These are phyloP conservation scores for Capsicum rhomboideum DNA, from an alignment of 257 asterid genomes.

Conservation along the genomic window DNA sequence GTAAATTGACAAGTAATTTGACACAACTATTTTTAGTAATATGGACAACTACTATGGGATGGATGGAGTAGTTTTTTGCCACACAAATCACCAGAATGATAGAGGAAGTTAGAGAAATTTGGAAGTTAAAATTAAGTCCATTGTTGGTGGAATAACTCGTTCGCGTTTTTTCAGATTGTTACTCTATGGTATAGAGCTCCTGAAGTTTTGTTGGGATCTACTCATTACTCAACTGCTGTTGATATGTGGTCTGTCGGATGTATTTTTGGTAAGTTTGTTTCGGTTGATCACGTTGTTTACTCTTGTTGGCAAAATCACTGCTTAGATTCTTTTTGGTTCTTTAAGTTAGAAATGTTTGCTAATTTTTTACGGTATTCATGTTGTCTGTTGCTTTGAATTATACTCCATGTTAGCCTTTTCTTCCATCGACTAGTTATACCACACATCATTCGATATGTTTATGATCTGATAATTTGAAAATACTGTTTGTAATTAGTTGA, in stretches of 20 bases:
- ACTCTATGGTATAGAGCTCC: constrained; percentile 99
- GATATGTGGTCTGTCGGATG: constrained; percentile 99
- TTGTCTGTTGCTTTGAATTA: neutral
- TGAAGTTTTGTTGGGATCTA: constrained; percentile 79
- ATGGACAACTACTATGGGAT: no score
- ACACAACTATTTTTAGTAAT: no score
- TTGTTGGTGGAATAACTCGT: no score
- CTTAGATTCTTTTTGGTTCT: neutral
- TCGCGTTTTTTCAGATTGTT: constrained; percentile 40
- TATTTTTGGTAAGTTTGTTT: constrained; percentile 49
- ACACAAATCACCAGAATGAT: neutral
- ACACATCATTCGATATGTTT: neutral
- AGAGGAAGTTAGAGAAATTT: neutral
- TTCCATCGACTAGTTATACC: neutral
- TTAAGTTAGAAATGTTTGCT: neutral
- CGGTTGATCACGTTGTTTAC: neutral
- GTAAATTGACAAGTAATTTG: no score
- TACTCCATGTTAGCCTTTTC: neutral
- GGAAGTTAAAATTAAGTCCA: no score
- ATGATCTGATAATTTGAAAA: neutral
- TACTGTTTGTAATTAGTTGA: neutral
- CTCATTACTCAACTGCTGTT: constrained; percentile 89
- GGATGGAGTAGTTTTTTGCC: no score
- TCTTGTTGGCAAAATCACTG: neutral
- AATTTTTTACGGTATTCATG: neutral